Conservation (phyloP, 129 eudicot genomes). For the carrot (Daucus carota) region DH1_v3.0 NC_030386.2:34056501-34057000, state of each 20-base stretch:
- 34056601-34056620: slow-evolving; percentile 75
- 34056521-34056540: not conserved
- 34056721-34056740: slow-evolving; percentile 15
- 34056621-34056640: slow-evolving; percentile 56
- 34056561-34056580: slow-evolving; percentile 58
- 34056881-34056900: not conserved
- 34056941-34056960: too few species aligned
- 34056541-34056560: not conserved
- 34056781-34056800: slow-evolving; percentile 47
- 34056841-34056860: not conserved
- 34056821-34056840: not conserved
- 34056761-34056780: slow-evolving; percentile 64
- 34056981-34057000: not conserved
- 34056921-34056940: too few species aligned
- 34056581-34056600: slow-evolving; percentile 61
- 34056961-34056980: not conserved
- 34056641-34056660: not conserved
- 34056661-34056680: not conserved
- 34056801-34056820: slow-evolving; percentile 10
- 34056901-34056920: not conserved
- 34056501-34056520: not conserved
- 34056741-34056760: slow-evolving; percentile 59
- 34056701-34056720: not conserved
- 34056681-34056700: not conserved
- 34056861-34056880: not conserved